Percentiles rank a stretch among this genome's conserved stretches.
These are phyloP conservation scores for Pseudoscleropodium purum DNA, from an alignment of 225 moss, liverwort and hornwort species.

Conservation along the genomic window DNA sequence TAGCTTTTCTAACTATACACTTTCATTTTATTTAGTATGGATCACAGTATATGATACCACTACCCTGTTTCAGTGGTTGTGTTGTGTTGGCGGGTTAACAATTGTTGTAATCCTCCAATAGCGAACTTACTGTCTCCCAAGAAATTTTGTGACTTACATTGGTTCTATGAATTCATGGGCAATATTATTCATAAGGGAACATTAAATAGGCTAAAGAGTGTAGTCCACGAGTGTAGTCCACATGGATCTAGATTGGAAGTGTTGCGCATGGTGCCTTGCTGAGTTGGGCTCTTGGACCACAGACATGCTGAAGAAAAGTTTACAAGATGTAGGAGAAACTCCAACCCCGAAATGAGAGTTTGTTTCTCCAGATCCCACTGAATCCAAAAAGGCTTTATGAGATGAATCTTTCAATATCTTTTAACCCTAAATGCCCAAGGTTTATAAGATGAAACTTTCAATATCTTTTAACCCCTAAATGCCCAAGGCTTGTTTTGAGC, in stretches of 20 bases:
- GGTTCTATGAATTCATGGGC: neutral
- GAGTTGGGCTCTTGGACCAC: neutral
- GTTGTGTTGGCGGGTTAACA: neutral
- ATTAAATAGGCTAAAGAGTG: neutral
- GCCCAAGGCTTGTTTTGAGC: no score
- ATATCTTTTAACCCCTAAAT: no score
- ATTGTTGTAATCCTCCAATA: neutral
- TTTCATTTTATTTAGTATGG: neutral
- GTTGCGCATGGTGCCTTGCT: neutral
- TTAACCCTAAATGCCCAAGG: no score
- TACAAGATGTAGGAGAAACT: neutral
- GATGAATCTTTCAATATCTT: neutral
- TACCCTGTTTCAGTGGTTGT: neutral
- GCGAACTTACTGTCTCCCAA: neutral
- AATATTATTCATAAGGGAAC: neutral
- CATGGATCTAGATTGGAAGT: neutral
- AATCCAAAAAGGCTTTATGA: neutral
- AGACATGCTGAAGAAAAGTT: neutral
- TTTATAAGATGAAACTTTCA: neutral
- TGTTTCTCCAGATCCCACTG: neutral
- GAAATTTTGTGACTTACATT: neutral
- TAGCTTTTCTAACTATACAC: neutral
- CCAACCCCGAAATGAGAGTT: neutral
- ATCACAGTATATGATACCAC: neutral
- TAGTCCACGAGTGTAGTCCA: neutral